Conservation (phyloP, 192 early-diverging fungal genomes). For the Coemansia sp. region DNA sequence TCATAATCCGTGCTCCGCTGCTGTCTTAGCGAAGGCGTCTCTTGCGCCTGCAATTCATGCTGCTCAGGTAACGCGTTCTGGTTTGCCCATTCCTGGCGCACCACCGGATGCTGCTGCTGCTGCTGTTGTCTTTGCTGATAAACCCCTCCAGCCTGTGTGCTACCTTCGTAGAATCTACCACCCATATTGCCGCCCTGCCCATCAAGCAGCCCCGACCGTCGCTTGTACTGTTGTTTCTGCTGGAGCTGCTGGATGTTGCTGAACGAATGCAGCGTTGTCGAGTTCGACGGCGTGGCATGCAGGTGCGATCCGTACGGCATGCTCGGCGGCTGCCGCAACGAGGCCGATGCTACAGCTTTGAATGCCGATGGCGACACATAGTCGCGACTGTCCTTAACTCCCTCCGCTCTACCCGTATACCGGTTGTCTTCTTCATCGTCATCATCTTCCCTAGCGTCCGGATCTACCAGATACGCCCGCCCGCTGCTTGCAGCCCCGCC, state of each 20-base stretch:
- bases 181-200: conserved; percentile 4
- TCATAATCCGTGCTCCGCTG: conserved; percentile 3
- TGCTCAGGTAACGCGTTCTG: background rate
- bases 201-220: conserved; percentile 13
- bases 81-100: background rate
- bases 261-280: conserved; percentile 44
- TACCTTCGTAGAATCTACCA: background rate
- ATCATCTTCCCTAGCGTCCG: conserved; percentile 18
- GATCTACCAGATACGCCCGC: conserved; percentile 47
- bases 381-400: background rate
- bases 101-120: background rate
- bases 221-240: conserved; percentile 12
- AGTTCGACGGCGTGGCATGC: conserved; percentile 40
- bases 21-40: background rate
- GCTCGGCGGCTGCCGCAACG: background rate
- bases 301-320: conserved; percentile 20
- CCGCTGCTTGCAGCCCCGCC: conserved; percentile 20
- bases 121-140: conserved; percentile 4
- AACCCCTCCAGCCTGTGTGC: background rate
- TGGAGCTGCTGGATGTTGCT: conserved; percentile 36
- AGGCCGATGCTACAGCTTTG: background rate
- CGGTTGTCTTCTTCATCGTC: conserved; percentile 4
- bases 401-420: background rate
- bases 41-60: background rate
- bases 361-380: background rate